Percentiles rank a stretch among this genome's conserved stretches.
Conservation (phyloP, 768 basidiomycete genomes). For the Pisolithus sp. region DNA sequence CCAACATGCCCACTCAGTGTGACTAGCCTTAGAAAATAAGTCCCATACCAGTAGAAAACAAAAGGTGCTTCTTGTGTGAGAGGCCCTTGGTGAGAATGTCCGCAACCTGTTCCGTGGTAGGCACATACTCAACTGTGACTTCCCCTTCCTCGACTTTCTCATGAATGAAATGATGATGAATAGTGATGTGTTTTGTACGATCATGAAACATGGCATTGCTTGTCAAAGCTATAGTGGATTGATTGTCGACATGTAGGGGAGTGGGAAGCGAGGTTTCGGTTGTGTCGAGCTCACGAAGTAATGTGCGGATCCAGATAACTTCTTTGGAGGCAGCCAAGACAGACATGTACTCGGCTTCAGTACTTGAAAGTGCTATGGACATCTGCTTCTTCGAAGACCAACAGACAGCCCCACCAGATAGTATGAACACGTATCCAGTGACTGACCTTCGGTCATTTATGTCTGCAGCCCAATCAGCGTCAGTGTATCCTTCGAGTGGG, state of each 20-base stretch:
- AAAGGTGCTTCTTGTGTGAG: neutral
- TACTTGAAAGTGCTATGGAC: constrained; percentile 21
- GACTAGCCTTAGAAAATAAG: neutral
- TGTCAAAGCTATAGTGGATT: neutral
- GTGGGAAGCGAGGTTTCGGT: neutral
- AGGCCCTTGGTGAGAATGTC: constrained; percentile 24
- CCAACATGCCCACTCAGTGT: neutral
- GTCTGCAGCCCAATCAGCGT: constrained; percentile 11
- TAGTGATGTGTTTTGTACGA: neutral
- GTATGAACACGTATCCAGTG: constrained; percentile 26
- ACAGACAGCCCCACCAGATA: constrained; percentile 30
- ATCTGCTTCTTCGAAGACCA: constrained; percentile 25
- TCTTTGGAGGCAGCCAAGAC: constrained; percentile 21
- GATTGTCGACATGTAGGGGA: constrained; percentile 11
- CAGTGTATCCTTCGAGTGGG: neutral
- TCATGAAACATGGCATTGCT: neutral
- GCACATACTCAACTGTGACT: constrained; percentile 36
- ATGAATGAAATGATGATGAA: constrained; percentile 1
- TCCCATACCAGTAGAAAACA: neutral
- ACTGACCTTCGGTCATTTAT: constrained; percentile 2
- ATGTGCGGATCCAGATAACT: constrained; percentile 19
- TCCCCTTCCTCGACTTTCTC: neutral
- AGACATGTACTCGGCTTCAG: constrained; percentile 43
- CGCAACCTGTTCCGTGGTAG: constrained; percentile 3
- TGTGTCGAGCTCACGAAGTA: constrained; percentile 15